phyloP scores from a whole-genome alignment of 176 grass and related monocot genomes.

The Eremochloa ophiuroides region DNA sequence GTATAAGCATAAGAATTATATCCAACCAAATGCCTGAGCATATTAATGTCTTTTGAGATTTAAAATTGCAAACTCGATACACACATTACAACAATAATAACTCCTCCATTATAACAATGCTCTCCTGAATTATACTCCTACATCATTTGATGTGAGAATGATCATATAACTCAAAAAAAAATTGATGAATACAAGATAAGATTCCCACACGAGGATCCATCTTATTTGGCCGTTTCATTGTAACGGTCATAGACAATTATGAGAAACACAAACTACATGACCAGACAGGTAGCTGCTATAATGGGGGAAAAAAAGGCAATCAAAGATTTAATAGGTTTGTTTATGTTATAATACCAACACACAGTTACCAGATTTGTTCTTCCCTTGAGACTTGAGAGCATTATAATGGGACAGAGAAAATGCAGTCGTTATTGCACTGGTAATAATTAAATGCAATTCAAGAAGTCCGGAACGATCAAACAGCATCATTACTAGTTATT shows the following conservation, averaged over 20 bases:
- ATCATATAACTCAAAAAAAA: background rate
- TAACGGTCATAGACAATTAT: background rate
- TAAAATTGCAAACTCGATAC: background rate
- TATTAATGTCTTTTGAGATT: background rate
- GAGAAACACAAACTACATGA: background rate
- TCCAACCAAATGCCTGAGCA: background rate
- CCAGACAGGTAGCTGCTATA: background rate
- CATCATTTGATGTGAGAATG: background rate
- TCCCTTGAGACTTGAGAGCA: background rate
- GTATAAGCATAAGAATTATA: conserved; percentile 1
- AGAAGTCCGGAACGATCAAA: background rate
- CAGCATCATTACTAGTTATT: background rate
- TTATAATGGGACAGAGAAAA: background rate
- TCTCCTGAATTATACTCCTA: background rate
- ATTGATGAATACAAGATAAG: background rate
- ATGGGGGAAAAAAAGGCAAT: background rate
- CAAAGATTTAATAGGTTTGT: background rate
- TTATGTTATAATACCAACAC: background rate
- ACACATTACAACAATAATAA: background rate
- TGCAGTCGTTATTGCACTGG: background rate
- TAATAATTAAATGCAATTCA: background rate
- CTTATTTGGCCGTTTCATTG: background rate
- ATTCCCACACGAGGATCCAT: background rate
- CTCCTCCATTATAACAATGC: background rate
- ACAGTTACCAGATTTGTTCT: background rate